phyloP scores from a whole-genome alignment of 2,329 filamentous ascomycete genomes.

The Leptographium wingfieldii region DNA sequence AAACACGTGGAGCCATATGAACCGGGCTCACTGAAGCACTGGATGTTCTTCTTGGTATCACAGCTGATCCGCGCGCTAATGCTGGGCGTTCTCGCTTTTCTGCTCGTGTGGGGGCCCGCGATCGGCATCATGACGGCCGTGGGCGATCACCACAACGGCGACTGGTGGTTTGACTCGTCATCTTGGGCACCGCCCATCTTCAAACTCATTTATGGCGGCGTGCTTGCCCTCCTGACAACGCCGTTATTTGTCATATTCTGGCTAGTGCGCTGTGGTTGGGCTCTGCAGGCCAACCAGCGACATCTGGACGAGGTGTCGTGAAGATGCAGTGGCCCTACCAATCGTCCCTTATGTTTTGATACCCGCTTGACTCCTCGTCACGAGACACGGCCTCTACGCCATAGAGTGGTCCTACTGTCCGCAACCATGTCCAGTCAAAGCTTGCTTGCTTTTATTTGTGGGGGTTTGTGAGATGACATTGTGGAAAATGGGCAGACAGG shows the following conservation, averaged over 20 bases:
- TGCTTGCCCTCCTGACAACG: constrained; percentile 32
- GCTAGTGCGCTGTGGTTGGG: constrained; percentile 37
- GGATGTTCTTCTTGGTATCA: constrained; percentile 22
- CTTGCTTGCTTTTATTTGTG: not conserved
- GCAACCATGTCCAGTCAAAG: not conserved
- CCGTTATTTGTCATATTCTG: constrained; percentile 36
- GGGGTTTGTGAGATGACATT: not conserved
- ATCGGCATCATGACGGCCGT: constrained; percentile 29
- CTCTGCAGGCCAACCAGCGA: constrained; percentile 11
- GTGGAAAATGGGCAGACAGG: not conserved
- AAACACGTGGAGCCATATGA: constrained; percentile 14
- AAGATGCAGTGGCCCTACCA: not conserved
- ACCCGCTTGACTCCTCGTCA: not conserved
- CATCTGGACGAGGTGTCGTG: constrained; percentile 3
- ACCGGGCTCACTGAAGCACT: constrained; percentile 17
- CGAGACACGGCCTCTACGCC: not conserved
- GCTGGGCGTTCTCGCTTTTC: constrained; percentile 25
- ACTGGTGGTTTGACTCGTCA: constrained; percentile 28
- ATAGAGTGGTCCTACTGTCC: not conserved
- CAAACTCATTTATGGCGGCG: constrained; percentile 34
- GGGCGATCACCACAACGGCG: constrained; percentile 24
- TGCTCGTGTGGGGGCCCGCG: constrained; percentile 29
- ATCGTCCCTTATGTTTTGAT: not conserved
- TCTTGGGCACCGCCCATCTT: constrained; percentile 36
- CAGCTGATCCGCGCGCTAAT: constrained; percentile 24